Evolutionary conservation across 2,329 filamentous ascomycete genomes (phyloP).

Genomic region (Diaporthe helianthi): DNA sequence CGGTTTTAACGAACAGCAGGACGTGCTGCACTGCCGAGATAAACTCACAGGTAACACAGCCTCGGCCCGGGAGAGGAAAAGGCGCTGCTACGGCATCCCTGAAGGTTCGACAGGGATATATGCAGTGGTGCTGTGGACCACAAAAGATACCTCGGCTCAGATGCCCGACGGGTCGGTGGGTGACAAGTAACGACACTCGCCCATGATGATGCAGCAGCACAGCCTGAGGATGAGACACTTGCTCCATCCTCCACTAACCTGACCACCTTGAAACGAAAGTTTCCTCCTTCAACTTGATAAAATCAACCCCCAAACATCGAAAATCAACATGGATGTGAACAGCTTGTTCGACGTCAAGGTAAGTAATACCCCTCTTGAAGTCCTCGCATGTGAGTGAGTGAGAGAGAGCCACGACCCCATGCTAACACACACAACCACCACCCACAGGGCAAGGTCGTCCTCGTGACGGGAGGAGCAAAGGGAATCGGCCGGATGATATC

Average conservation of each 20-base stretch:
- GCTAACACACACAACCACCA: slow-evolving; percentile 21
- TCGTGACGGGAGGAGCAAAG: slow-evolving; percentile 65
- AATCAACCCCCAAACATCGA: no score
- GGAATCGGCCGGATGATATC: slow-evolving; percentile 74
- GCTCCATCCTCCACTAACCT: background rate
- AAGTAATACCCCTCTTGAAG: slow-evolving; percentile 36
- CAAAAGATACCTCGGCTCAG: slow-evolving; percentile 21
- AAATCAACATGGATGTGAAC: slow-evolving; percentile 53
- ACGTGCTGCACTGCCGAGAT: background rate
- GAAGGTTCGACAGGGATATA: background rate
- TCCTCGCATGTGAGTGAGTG: background rate
- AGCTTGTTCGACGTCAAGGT: slow-evolving; percentile 68
- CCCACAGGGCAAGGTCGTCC: slow-evolving; percentile 62
- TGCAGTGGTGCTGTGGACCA: no score
- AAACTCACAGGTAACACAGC: background rate
- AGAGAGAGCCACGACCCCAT: no score
- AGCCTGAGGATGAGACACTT: background rate
- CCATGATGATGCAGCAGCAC: background rate
- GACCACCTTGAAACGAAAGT: background rate
- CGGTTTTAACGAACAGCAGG: no score
- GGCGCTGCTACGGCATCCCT: background rate
- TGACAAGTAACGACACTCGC: background rate
- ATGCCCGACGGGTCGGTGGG: no score
- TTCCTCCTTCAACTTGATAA: accelerated
- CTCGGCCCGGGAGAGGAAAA: background rate